phyloP scores from a whole-genome alignment of 2,329 filamentous ascomycete genomes.

The Thielaviopsis musarum region DNA sequence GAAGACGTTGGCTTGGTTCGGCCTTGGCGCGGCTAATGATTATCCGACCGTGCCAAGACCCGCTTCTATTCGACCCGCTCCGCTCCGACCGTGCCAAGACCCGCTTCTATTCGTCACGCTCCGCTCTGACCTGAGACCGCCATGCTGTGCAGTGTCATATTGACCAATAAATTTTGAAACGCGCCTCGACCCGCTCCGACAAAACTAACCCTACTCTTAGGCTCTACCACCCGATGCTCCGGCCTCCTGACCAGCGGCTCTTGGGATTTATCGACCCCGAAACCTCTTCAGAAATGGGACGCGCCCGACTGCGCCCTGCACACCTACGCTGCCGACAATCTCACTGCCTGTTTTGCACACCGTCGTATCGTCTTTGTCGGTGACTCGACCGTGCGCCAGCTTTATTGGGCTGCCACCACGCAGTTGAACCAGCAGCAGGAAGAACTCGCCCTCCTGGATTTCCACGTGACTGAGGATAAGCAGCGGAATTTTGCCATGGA shows the following conservation, averaged over 20 bases:
- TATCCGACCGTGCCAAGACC: neutral
- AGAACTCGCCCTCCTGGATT: constrained; percentile 20
- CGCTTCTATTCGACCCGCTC: neutral
- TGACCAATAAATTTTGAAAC: too few relatives aligned
- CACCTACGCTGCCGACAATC: constrained; percentile 33
- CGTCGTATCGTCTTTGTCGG: constrained; percentile 42
- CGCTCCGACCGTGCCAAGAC: neutral
- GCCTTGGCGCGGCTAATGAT: neutral
- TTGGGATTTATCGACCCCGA: constrained; percentile 25
- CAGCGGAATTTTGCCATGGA: constrained; percentile 27
- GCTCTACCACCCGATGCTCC: constrained; percentile 36
- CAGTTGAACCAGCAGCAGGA: constrained; percentile 28
- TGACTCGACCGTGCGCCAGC: constrained; percentile 40
- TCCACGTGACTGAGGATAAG: constrained; percentile 21
- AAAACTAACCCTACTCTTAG: neutral
- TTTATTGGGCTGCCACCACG: constrained; percentile 39
- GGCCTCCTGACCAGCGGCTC: constrained; percentile 32
- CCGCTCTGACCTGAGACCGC: too few relatives aligned
- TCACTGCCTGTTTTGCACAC: constrained; percentile 33
- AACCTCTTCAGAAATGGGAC: constrained; percentile 35
- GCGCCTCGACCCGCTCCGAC: too few relatives aligned
- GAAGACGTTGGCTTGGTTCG: neutral
- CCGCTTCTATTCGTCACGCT: neutral
- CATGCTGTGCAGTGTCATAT: too few relatives aligned
- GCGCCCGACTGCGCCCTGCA: constrained; percentile 42